phyloP scores from a whole-genome alignment of 176 grass and related monocot genomes.

The Aegilops bicornis region DNA sequence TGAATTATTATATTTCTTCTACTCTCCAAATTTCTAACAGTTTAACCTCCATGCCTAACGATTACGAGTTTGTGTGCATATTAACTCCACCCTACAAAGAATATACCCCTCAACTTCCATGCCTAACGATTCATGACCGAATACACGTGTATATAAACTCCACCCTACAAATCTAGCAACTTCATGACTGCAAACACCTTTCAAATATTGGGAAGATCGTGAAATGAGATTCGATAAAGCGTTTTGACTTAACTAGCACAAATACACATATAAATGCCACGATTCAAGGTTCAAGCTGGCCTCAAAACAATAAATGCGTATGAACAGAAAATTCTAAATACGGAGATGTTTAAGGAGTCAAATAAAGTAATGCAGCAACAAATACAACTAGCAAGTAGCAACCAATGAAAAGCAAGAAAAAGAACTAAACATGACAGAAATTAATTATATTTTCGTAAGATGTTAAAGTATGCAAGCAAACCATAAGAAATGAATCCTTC shows the following conservation, averaged over 20 bases:
- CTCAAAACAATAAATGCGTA: neutral
- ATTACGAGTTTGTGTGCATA: neutral
- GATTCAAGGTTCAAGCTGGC: neutral
- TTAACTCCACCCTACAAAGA: neutral
- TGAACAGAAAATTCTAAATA: neutral
- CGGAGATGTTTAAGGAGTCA: neutral
- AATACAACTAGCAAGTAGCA: neutral
- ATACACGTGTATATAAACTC: neutral
- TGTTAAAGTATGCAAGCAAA: slow-evolving; percentile 28
- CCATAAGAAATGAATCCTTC: slow-evolving; percentile 96
- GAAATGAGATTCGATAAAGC: neutral
- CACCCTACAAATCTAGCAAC: neutral
- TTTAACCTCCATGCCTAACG: neutral
- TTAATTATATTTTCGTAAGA: neutral
- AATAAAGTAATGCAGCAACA: neutral
- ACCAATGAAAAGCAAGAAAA: neutral
- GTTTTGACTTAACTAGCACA: neutral
- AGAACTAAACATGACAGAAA: neutral
- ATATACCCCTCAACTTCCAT: neutral
- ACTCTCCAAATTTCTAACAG: neutral
- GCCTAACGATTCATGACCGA: neutral
- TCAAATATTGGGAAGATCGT: neutral
- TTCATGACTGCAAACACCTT: neutral
- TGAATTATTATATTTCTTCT: neutral
- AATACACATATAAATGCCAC: neutral